Conservation (phyloP, 225 moss, liverwort and hornwort species). For the Lunularia cruciata region DNA sequence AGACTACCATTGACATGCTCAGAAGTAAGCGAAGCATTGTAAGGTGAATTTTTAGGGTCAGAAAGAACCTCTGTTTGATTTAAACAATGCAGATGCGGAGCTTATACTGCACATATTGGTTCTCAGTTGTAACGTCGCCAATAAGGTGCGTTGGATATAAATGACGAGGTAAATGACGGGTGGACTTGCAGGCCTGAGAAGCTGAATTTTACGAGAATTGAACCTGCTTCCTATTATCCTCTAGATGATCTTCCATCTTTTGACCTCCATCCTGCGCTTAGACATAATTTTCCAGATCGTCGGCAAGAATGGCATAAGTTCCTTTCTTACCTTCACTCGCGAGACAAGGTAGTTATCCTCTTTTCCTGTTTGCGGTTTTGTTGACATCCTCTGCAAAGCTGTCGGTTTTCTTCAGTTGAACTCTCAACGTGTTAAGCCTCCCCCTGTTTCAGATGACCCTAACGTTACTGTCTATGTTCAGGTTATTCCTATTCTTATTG, state of each 20-base stretch:
- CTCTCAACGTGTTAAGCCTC: neutral
- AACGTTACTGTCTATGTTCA: constrained; percentile 21
- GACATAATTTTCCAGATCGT: constrained; percentile 15
- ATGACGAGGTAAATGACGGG: neutral
- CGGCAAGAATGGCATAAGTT: constrained; percentile 52
- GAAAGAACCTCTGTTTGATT: no score
- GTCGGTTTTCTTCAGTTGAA: neutral
- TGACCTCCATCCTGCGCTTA: constrained; percentile 25
- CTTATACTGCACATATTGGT: no score
- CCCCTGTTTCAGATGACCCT: no score
- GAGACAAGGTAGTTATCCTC: constrained; percentile 40
- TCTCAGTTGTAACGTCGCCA: no score
- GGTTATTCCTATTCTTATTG: constrained; percentile 38
- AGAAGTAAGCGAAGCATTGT: no score
- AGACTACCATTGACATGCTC: no score
- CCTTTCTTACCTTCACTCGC: constrained; percentile 28
- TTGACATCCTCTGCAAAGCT: no score
- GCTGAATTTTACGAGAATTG: constrained; percentile 20
- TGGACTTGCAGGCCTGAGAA: constrained; percentile 22
- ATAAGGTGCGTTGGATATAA: no score
- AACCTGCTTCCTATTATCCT: constrained; percentile 19
- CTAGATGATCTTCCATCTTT: constrained; percentile 37
- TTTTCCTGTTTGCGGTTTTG: neutral
- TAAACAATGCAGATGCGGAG: neutral
- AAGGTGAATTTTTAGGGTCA: no score